Evolutionary conservation across 1,284 basidiomycete species (phyloP), one percentile per base, ranked within the genome.

Genomic region (Tetrapyrgos nigripes): DNA sequence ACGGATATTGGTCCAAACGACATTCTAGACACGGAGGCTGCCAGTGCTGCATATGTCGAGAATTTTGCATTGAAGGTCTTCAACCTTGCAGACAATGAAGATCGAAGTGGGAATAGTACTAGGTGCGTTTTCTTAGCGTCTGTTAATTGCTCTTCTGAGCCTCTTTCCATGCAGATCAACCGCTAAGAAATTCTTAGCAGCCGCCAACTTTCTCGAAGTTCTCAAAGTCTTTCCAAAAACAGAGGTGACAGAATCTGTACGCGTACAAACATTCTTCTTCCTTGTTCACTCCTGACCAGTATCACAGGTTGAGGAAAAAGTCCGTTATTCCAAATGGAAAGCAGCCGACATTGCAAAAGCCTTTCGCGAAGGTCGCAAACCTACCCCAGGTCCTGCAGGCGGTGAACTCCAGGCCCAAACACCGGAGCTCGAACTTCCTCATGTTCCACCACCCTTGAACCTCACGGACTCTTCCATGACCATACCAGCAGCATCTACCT

Each of bases 21-120:
- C 68, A 90, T 93, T 1, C 84, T 98, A 58, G 90, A 92, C 58
- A 85, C 90, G 64, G 94, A 97, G 67, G 79, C 84, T 1, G 94
- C 87, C 0, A 93, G 92, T 51, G 84, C 89, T 1, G 94, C 95
- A 3, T 96, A 96, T 70, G 86, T 98, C 28, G 95, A 97, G 77
- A 96, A 96, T 77, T 98, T 98, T 79, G 96, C 94, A 1, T 76
- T 97, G 33, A 91, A 85, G 62, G 87, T 98, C 26, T 99, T 98
- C 73, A 79, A 82, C 10, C 81, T 83, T 55, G 96, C 97, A n/a
- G 96, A 99, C 71, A 90, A 92, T 64, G 93, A 96, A 70, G 96
- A 98, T 71, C 80, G 95, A 44, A 81, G 78, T 14, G 94, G 92
- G 0, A 81, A 80, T 52, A 87, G 90, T 13, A 92, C 88, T 47